A percentile compares a stretch with the other conserved stretches of the same genome.
phyloP scores from a whole-genome alignment of 169 alveolate species.

The Blepharisma undulans region DNA sequence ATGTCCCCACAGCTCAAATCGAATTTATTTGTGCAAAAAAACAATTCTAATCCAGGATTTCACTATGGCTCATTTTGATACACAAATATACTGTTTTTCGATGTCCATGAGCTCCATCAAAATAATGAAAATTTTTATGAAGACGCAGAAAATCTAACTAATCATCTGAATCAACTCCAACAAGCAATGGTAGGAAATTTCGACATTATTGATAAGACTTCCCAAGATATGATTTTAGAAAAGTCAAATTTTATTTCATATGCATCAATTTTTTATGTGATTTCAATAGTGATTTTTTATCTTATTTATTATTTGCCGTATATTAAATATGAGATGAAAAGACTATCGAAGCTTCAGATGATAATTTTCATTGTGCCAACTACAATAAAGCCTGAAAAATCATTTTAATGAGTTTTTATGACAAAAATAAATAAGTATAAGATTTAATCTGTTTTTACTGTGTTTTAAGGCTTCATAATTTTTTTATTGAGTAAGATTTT shows the following conservation, averaged over 20 bases:
- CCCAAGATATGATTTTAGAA: background rate
- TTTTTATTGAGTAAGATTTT: too few relatives aligned
- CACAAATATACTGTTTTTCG: background rate
- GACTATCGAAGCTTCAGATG: background rate
- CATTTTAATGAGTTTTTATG: too few relatives aligned
- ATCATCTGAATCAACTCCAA: too few relatives aligned
- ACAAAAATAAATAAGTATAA: too few relatives aligned
- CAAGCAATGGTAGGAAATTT: background rate
- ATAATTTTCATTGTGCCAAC: background rate
- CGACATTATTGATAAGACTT: background rate
- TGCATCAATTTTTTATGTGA: background rate
- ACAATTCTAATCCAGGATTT: background rate
- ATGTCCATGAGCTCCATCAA: too few relatives aligned
- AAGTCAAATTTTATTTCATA: background rate
- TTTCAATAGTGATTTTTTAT: background rate
- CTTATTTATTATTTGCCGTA: background rate
- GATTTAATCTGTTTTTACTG: too few relatives aligned
- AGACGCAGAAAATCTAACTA: background rate
- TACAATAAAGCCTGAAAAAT: too few relatives aligned
- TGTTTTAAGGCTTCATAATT: too few relatives aligned
- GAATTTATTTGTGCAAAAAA: too few relatives aligned
- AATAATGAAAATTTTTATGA: background rate
- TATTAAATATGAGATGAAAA: background rate
- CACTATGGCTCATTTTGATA: background rate
- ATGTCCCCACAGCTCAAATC: background rate